These are phyloP conservation scores for Gastrolobium bilobum DNA, from an alignment of 306 rosid species.

Conservation along the genomic window DNA sequence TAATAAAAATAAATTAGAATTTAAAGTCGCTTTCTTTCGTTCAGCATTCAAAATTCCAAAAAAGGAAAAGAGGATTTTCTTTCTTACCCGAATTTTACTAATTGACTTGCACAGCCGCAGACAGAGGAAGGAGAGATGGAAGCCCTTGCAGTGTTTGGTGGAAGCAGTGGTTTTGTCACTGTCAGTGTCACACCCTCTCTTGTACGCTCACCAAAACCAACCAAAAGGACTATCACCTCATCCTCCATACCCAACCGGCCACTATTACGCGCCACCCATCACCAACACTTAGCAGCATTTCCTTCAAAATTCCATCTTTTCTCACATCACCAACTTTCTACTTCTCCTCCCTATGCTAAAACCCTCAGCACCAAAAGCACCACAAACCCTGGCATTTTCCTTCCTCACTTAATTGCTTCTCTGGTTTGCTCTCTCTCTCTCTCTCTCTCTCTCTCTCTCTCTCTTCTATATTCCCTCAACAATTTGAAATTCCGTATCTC, in stretches of 20 bases:
- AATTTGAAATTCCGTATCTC: constrained; percentile 9
- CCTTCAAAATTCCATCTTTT: constrained; percentile 75
- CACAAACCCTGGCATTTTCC: constrained; percentile 67
- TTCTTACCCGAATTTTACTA: background rate
- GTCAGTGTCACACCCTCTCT: constrained; percentile 59
- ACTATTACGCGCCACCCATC: constrained; percentile 40
- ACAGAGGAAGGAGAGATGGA: constrained; percentile 58
- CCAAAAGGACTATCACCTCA: constrained; percentile 40
- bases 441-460: background rate
- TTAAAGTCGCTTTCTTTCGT: no score
- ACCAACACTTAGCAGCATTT: constrained; percentile 71
- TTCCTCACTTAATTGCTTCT: constrained; percentile 85
- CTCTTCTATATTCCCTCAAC: background rate
- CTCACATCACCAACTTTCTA: constrained; percentile 39
- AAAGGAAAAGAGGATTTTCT: background rate
- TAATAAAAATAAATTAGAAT: no score
- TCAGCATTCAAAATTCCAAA: constrained; percentile 1
- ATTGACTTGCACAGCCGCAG: background rate
- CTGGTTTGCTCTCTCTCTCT: constrained; percentile 57
- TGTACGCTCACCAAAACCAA: constrained; percentile 43
- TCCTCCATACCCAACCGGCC: constrained; percentile 38
- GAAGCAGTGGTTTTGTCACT: constrained; percentile 58
- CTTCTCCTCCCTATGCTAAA: constrained; percentile 55
- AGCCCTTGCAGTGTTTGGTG: constrained; percentile 62
- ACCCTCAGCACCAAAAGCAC: constrained; percentile 51